These are phyloP conservation scores for Zygosaccharomyces bailii DNA, from an alignment of 805 yeast genomes.

Conservation along the genomic window DNA sequence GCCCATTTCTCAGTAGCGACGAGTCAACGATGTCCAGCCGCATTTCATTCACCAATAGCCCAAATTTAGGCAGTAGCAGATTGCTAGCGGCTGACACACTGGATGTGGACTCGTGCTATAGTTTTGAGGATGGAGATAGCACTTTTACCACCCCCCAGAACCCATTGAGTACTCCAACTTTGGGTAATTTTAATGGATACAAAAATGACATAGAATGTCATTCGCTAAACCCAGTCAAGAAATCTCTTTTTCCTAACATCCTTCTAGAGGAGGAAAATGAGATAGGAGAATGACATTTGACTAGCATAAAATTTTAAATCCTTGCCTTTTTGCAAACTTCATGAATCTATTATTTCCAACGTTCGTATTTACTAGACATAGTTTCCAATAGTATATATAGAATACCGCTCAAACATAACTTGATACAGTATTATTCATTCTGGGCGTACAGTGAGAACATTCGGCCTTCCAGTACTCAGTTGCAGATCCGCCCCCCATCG, in stretches of 20 bases:
- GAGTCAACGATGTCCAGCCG: conserved; percentile 15
- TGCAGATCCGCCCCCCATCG: conserved; percentile 44
- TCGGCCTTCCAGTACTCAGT: conserved; percentile 25
- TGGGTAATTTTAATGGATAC: not conserved
- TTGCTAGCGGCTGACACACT: conserved; percentile 22
- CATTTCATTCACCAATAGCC: conserved; percentile 18
- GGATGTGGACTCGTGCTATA: conserved; percentile 20
- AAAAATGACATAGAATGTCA: conserved; percentile 6
- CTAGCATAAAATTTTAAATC: not conserved
- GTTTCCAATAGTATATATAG: not conserved
- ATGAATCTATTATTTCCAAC: conserved; percentile 2
- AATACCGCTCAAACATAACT: not conserved
- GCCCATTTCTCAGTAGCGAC: conserved; percentile 16
- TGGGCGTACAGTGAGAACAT: conserved; percentile 11
- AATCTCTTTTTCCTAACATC: conserved; percentile 19
- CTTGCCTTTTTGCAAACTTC: not conserved
- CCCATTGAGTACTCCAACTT: conserved; percentile 8
- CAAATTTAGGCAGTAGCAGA: conserved; percentile 22
- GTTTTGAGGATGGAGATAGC: conserved; percentile 22
- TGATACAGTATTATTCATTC: conserved; percentile 5
- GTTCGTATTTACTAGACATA: not conserved
- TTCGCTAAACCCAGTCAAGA: conserved; percentile 17
- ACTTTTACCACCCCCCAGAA: conserved; percentile 15
- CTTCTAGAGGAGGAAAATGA: conserved; percentile 20
- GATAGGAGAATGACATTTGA: conserved; percentile 5